phyloP scores from a whole-genome alignment of 2,329 filamentous ascomycete species.

The Tolypocladium album region DNA sequence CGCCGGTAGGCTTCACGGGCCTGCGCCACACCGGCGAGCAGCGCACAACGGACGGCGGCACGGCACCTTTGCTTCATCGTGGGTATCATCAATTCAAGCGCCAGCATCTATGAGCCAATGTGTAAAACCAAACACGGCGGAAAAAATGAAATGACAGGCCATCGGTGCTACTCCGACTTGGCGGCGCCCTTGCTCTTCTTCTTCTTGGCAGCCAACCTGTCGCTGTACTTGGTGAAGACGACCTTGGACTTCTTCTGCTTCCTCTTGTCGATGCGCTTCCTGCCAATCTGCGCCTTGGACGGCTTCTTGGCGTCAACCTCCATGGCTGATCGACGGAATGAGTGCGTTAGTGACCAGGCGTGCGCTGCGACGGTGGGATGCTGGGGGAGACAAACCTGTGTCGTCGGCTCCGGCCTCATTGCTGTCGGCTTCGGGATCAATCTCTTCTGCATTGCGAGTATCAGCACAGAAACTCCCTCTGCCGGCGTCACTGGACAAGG shows the following conservation, averaged over 20 bases:
- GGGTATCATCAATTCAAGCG: constrained; percentile 8
- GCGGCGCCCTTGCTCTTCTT: constrained; percentile 14
- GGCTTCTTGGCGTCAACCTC: constrained; percentile 43
- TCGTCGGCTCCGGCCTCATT: constrained; percentile 17
- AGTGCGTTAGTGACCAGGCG: neutral
- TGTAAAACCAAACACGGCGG: neutral
- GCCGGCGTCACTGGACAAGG: neutral
- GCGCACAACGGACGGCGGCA: neutral
- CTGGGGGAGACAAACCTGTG: constrained; percentile 11
- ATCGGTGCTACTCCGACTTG: neutral
- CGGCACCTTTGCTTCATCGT: constrained; percentile 1
- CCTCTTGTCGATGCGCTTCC: constrained; percentile 47
- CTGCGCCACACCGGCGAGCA: constrained; percentile 6
- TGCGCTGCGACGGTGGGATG: neutral
- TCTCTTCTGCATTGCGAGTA: constrained; percentile 10
- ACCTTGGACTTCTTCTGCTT: constrained; percentile 45
- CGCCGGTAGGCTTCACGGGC: neutral
- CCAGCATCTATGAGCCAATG: neutral
- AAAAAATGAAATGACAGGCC: neutral
- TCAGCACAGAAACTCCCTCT: constrained; percentile 1
- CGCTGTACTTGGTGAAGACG: constrained; percentile 48
- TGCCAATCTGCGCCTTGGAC: constrained; percentile 26
- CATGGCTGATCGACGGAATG: constrained; percentile 30
- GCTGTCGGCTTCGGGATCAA: constrained; percentile 16
- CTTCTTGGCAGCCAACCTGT: constrained; percentile 36